Conservation (phyloP, 2,329 filamentous ascomycete genomes). For the Fusarium sambucinum region DNA sequence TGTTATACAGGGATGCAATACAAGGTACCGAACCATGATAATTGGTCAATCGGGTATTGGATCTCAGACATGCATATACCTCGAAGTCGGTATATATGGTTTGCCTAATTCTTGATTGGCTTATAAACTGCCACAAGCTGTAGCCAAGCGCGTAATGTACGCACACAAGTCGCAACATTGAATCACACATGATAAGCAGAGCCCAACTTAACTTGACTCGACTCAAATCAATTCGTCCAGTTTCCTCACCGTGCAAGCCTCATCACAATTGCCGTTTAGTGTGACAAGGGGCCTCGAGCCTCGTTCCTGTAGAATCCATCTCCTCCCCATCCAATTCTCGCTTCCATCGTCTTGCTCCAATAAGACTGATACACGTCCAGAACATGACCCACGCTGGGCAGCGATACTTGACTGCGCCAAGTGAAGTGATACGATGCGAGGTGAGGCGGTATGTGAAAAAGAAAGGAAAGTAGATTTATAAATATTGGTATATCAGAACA, state of each 20-base stretch:
- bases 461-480: background rate
- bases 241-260: constrained; percentile 21
- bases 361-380: constrained; percentile 49
- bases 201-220: constrained; percentile 1
- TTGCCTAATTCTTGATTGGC: constrained; percentile 25
- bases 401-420: constrained; percentile 43
- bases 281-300: constrained; percentile 19
- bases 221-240: background rate
- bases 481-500: constrained; percentile 3
- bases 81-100: background rate
- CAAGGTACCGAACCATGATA: background rate
- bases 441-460: constrained; percentile 33
- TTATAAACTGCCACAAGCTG: constrained; percentile 15
- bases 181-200: constrained; percentile 15
- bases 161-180: constrained; percentile 4
- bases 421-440: constrained; percentile 6
- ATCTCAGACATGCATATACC: background rate
- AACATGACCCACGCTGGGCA: constrained; percentile 45
- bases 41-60: background rate
- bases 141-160: background rate
- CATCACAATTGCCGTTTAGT: constrained; percentile 28
- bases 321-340: constrained; percentile 27
- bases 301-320: constrained; percentile 28
- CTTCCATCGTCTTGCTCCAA: constrained; percentile 41
- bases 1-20: background rate